Evolutionary conservation across 2,329 filamentous ascomycete genomes (phyloP), one percentile per base, ranked within the genome.

Genomic region (Phoma sp.): DNA sequence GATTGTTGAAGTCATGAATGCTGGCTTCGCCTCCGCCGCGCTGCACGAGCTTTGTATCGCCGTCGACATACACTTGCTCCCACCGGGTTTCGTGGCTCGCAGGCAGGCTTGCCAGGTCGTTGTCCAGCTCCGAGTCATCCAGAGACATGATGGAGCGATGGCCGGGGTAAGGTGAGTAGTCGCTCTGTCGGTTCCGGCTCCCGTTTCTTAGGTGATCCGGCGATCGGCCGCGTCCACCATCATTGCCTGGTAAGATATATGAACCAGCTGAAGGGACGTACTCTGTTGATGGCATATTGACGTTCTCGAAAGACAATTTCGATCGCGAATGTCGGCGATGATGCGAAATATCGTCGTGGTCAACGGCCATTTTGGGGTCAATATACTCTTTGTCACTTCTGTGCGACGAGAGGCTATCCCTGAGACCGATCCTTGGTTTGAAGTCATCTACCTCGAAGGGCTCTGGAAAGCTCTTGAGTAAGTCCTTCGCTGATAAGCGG

Each of bases 401-500:
- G 61, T 78, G 76, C 12, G 72, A 74, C 1, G 77, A 74, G 2
- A 75, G 60, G 46, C 73, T 77, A 32, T 73, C 70, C 38, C 68
- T 66, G 14, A 66, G 57, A 7, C 54, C 59, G 1, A 57, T 39
- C 4, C 53, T 58, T 5, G 66, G 55, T 33, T 60, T 61, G 3
- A 59, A 45, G 10, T 59, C 53, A 9, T 49, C 50, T 4, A 63
- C 42, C n/a, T 54, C 18, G 9, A 47, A 15, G 10, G 56, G 39
- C 3, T 73, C 61, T 0, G 76, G 76, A 36, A 74, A 73, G 29
- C 53, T 62, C 14, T 51, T 45, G 9, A 96, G 79, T 12, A 98
- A 81, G 21, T 87, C 83, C 42, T 86, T 85, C 3, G 95, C 93
- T 43, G 91, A 87, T 10, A 86, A 78, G 43, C 95, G 85, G 48